Percentiles rank a stretch among this genome's conserved stretches.
These are phyloP conservation scores for Lathyrus aphaca DNA, from an alignment of 306 rosid species.

Conservation along the genomic window DNA sequence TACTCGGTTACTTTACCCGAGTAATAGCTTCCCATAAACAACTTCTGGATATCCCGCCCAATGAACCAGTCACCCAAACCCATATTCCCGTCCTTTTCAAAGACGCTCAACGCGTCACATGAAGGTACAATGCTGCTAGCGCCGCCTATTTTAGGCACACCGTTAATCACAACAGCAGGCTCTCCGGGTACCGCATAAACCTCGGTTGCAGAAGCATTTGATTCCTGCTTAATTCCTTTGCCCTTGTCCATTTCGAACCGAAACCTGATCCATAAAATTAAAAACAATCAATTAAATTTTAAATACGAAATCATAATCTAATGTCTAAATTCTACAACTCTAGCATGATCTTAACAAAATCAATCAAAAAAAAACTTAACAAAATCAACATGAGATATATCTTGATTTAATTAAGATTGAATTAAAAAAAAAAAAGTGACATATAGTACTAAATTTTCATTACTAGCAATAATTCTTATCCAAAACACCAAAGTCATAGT, in stretches of 20 bases:
- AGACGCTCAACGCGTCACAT: constrained; percentile 29
- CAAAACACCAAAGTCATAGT: neutral
- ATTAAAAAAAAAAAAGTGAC: neutral
- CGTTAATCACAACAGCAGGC: constrained; percentile 78
- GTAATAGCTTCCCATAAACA: constrained; percentile 66
- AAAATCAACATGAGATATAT: neutral
- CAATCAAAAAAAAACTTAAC: neutral
- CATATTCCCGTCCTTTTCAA: constrained; percentile 27
- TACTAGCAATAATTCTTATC: neutral
- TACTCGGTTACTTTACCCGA: constrained; percentile 57
- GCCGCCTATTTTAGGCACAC: constrained; percentile 58
- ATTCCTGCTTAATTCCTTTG: constrained; percentile 43
- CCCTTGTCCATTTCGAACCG: constrained; percentile 49
- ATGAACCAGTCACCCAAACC: constrained; percentile 78
- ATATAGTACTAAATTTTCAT: neutral
- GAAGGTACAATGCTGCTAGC: constrained; percentile 24
- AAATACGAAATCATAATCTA: neutral
- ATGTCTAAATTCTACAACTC: neutral
- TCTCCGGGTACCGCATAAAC: constrained; percentile 73
- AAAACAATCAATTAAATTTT: constrained; percentile 7
- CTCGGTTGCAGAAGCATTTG: constrained; percentile 41
- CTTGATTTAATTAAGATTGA: neutral
- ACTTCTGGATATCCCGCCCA: constrained; percentile 79
- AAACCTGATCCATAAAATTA: constrained; percentile 28
- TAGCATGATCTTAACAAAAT: neutral